Evolutionary conservation across 2,329 filamentous ascomycete genomes (phyloP), one percentile per base, ranked within the genome.

Genomic region (Xylariaceae sp.): DNA sequence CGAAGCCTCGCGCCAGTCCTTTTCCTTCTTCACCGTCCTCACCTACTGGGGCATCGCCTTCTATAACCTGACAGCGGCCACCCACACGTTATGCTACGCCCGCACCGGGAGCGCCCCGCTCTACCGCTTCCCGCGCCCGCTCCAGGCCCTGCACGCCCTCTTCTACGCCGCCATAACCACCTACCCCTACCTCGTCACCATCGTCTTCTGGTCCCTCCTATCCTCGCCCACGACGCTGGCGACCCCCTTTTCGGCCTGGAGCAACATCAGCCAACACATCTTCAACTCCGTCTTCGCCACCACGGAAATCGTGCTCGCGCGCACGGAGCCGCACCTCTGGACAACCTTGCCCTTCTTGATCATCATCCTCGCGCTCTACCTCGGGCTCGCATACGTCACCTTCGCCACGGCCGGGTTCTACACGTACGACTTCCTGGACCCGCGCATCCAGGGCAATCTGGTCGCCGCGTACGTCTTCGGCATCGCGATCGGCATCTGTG

Each of bases 21-120:
- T 95, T 74, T 89, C 85, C 64, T 95, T 83, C 76, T 95, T 95
- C 75, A 95, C 90, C 31, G 77, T 85, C 65, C 75, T 94, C 55
- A 89, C 87, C 7, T 94, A 86, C 77, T 94, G 88, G 88, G 88
- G 88, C 1, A 73, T 92, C 37, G 84, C 81, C 29, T 92, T 91
- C 73, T 95, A 95, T 76, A 86, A 86, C 68, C 76, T 84, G 54
- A 74, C 85, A 65, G 77, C 86, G 1, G 77, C 86, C 19, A 59
- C 82, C 19, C 89, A 95, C 74, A 90, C 87, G 4, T 73, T 82
- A 50, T 78, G 77, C 47, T 94, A 92, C 72, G 79, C 80, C 9
- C 71, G 73, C 42, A 73, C 72, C 31, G 77, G 80, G 44, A 67
- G 69, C 2, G 73, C 83, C 0, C 75, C 87, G 4, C 78, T 87